Evolutionary conservation across 495 filamentous ascomycete species (phyloP).

Genomic region (Astrocystis sublimbata): DNA sequence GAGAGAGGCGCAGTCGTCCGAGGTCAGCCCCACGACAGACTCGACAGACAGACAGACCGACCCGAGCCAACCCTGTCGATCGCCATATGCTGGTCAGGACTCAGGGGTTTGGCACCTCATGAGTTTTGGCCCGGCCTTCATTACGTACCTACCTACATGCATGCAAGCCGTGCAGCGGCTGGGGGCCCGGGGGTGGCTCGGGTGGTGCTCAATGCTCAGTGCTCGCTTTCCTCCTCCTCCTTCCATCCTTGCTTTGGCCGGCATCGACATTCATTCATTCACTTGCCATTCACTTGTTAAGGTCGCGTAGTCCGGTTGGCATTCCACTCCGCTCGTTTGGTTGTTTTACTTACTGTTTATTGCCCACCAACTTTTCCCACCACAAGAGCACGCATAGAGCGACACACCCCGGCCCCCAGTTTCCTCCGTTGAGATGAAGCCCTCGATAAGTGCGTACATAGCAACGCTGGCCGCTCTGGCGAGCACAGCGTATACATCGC

Average conservation of each 20-base stretch:
- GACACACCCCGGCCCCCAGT: neutral
- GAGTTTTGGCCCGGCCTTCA: neutral
- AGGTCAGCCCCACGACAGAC: neutral
- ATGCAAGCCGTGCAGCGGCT: neutral
- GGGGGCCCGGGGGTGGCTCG: too few relatives aligned
- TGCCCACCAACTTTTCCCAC: neutral
- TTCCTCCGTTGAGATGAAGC: conserved; percentile 27
- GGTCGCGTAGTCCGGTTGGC: neutral
- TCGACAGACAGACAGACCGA: too few relatives aligned
- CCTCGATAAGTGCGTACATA: conserved; percentile 27
- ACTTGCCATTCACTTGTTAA: too few relatives aligned
- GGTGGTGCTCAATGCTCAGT: too few relatives aligned
- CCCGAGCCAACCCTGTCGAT: conserved; percentile 3
- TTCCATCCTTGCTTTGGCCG: neutral
- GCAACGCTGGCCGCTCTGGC: conserved; percentile 25
- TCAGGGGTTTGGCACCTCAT: neutral
- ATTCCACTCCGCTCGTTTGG: neutral
- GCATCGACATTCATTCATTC: neutral
- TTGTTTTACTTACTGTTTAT: neutral
- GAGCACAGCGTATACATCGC: conserved; percentile 26
- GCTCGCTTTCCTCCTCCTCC: neutral
- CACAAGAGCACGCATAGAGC: neutral
- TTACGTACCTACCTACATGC: conserved; percentile 3
- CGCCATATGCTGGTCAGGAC: neutral
- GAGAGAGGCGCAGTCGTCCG: conserved; percentile 14